These are phyloP conservation scores for Calendula officinalis DNA, from an alignment of 129 eudicot genomes.

Conservation along the genomic window DNA sequence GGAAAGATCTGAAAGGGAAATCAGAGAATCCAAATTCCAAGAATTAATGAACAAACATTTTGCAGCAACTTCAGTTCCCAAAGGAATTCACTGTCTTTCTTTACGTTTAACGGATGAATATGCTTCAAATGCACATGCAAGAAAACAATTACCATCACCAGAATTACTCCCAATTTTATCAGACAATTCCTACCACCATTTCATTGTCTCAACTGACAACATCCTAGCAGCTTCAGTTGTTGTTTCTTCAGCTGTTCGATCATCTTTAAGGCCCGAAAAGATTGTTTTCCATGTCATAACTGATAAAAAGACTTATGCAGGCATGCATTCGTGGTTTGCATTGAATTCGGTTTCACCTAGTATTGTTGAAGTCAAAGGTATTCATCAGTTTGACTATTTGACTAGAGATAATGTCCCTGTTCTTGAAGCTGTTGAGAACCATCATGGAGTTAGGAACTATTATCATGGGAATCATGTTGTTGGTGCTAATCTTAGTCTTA, in stretches of 20 bases:
- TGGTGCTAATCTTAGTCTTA: slow-evolving; percentile 73
- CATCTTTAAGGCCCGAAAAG: slow-evolving; percentile 68
- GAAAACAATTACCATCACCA: slow-evolving; percentile 88
- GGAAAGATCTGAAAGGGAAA: slow-evolving; percentile 84
- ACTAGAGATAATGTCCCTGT: slow-evolving; percentile 94
- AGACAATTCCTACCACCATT: slow-evolving; percentile 79
- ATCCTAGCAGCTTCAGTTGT: slow-evolving; percentile 98
- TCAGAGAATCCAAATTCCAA: slow-evolving; percentile 79
- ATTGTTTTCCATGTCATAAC: slow-evolving; percentile 95
- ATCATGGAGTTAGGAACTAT: slow-evolving; percentile 61
- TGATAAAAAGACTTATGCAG: slow-evolving; percentile 96
- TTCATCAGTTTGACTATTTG: slow-evolving; percentile 97
- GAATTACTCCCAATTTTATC: slow-evolving; percentile 90
- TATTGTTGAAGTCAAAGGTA: slow-evolving; percentile 89
- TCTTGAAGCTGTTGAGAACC: slow-evolving; percentile 93
- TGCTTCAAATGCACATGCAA: slow-evolving; percentile 95
- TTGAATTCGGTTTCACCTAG: slow-evolving; percentile 74
- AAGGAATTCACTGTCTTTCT: slow-evolving; percentile 91
- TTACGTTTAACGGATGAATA: slow-evolving; percentile 92
- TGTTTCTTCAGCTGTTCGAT: slow-evolving; percentile 73
- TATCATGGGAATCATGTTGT: slow-evolving; percentile 87
- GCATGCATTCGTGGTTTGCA: slow-evolving; percentile 99
- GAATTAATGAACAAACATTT: slow-evolving; percentile 93
- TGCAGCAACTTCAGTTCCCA: slow-evolving; percentile 88
- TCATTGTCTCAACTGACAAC: slow-evolving; percentile 77